These are phyloP conservation scores for Annulohypoxylon moriforme DNA, from an alignment of 495 filamentous ascomycete species.

Conservation along the genomic window DNA sequence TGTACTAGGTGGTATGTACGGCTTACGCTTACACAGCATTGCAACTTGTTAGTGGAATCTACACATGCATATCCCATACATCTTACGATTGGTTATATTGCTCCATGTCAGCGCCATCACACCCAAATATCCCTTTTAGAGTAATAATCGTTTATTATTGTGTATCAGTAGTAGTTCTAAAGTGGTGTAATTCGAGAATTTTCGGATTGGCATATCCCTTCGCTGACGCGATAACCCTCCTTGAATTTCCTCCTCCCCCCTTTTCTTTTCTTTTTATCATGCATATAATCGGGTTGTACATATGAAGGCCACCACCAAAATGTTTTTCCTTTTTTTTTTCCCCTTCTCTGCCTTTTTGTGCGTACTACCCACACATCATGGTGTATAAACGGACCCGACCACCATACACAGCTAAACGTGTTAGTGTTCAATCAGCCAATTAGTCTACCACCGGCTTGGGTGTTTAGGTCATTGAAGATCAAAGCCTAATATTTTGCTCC, in stretches of 20 bases:
- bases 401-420: not conserved
- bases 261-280: not conserved
- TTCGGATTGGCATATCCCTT: not conserved
- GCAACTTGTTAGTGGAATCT: conserved; percentile 10
- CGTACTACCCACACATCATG: not conserved
- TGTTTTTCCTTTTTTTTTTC: not conserved
- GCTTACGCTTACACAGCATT: conserved; percentile 14
- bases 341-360: not conserved
- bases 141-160: not conserved
- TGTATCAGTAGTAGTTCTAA: not conserved
- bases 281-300: not conserved
- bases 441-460: not conserved
- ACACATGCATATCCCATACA: conserved; percentile 21
- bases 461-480: conserved; percentile 1
- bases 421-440: too few species aligned
- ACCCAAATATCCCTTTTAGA: conserved; percentile 12
- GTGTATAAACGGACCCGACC: not conserved
- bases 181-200: too few species aligned
- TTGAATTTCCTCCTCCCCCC: not conserved
- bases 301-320: not conserved
- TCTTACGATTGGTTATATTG: conserved; percentile 26
- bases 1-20: not conserved
- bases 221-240: not conserved
- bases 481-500: not conserved
- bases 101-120: conserved; percentile 21